Evolutionary conservation across 73 alveolate genomes (phyloP), one percentile per base, ranked within the genome.

Genomic region (Blepharisma japonicum): DNA sequence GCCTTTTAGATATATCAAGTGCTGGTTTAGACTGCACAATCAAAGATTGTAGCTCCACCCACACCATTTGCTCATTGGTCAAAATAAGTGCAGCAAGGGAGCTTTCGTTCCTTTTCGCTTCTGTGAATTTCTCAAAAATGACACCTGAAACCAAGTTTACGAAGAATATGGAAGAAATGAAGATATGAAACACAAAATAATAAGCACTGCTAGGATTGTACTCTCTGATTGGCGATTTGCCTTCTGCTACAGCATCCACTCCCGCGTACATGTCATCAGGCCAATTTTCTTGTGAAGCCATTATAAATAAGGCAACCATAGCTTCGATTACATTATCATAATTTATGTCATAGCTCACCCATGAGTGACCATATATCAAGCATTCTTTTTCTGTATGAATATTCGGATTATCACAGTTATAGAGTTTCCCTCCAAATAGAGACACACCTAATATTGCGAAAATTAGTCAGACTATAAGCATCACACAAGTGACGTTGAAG

Each of bases 71-170:
- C 53, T 85, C 92, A 55, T 77, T 32, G 20, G 92, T 83, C 18
- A 87, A 68, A 9, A 39, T 38, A 11, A 51, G 80, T 45, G 79
- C 39, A 18, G 74, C 80, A 71, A 56, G 68, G 45, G 89, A 81
- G 21, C 56, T 78, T 81, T 61, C 88, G 81, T 45, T 80, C 71
- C 23, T 39, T 79, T 79, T 79, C 70, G 50, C 82, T 83, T 54
- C 74, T 68, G 95, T 92, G 77, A 91, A 97, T 83, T 95, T 94
- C 45, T 84, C 89, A 79, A 96, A 93, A 81, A 97, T 77, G 47
- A 96, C 98, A 51, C 98, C 99, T 68, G 95, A 89, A 77, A 96
- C 94, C 77, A 96, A 76, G 85, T 96, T 95, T 20, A 96, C 89
- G 68, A 95, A 90, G 80, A 95, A 95, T 81, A 91, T 93, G 1